Conservation (phyloP, 1,139 yeast species). For the Pneumocystis oryctolagi region DNA sequence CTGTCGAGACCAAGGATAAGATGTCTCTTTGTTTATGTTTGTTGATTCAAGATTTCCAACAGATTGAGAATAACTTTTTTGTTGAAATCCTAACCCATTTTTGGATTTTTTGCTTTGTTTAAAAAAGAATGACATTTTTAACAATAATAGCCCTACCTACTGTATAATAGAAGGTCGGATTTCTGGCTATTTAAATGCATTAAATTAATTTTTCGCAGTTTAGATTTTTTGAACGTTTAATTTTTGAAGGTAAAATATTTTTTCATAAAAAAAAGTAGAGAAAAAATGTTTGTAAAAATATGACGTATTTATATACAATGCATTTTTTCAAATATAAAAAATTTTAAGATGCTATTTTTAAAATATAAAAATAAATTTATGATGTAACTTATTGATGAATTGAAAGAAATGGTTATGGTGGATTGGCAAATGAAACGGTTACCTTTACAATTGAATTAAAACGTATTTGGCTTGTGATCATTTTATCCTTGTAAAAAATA, state of each 20-base stretch:
- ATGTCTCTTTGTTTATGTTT: background rate
- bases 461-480: background rate
- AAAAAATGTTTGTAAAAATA: background rate
- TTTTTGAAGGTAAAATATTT: background rate
- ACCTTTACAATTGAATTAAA: background rate
- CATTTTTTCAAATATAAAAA: background rate
- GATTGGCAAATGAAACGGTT: background rate
- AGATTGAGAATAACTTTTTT: background rate
- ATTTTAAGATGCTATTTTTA: background rate
- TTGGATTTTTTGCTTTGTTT: background rate
- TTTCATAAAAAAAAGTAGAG: background rate
- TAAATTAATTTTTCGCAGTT: background rate
- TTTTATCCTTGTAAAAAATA: background rate
- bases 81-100: background rate
- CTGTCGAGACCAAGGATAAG: conserved; percentile 15
- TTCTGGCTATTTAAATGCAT: background rate
- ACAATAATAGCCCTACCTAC: background rate
- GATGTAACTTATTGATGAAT: background rate
- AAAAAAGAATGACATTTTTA: background rate
- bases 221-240: background rate
- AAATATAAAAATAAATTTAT: background rate
- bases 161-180: background rate
- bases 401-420: background rate
- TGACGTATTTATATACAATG: too few species aligned
- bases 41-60: background rate